Percentiles rank a stretch among this genome's conserved stretches.
Conservation (phyloP, 2,329 filamentous ascomycete species). For the Aureobasidium melanogenum region DNA sequence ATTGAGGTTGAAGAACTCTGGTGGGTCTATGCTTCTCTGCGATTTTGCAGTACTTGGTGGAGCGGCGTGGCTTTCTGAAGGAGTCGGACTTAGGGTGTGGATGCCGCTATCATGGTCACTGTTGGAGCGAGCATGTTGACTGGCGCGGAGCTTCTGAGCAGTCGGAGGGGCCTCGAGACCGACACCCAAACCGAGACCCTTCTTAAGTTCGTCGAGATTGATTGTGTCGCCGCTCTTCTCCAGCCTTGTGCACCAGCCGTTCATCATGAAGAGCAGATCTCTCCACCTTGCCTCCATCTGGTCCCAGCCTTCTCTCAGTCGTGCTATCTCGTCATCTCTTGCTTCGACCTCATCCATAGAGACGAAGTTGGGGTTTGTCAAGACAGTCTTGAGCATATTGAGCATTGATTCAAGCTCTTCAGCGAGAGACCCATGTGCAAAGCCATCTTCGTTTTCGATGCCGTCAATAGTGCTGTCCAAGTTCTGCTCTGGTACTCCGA, state of each 20-base stretch:
- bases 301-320: slow-evolving; percentile 78
- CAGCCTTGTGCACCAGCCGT: slow-evolving; percentile 83
- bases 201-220: slow-evolving; percentile 50
- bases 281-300: slow-evolving; percentile 88
- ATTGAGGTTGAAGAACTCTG: slow-evolving; percentile 27
- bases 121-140: neutral
- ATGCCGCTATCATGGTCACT: neutral
- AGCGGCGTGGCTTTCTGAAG: slow-evolving; percentile 16
- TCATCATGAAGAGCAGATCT: slow-evolving; percentile 83
- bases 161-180: slow-evolving; percentile 20
- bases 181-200: slow-evolving; percentile 53
- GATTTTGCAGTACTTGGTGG: slow-evolving; percentile 19
- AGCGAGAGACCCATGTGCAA: slow-evolving; percentile 59
- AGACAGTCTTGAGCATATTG: slow-evolving; percentile 68
- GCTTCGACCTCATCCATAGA: slow-evolving; percentile 87
- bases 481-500: slow-evolving; percentile 41
- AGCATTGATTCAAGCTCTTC: slow-evolving; percentile 68
- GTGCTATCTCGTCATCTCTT: slow-evolving; percentile 83
- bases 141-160: slow-evolving; percentile 14
- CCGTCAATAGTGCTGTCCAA: slow-evolving; percentile 18
- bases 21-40: slow-evolving; percentile 22
- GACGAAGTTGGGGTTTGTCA: slow-evolving; percentile 95
- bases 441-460: slow-evolving; percentile 20
- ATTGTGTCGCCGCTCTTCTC: slow-evolving; percentile 60
- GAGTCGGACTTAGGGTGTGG: neutral